A percentile compares a stretch with the other conserved stretches of the same genome.
phyloP scores from a whole-genome alignment of 2,329 filamentous ascomycete species.

The Colletotrichum sp. region DNA sequence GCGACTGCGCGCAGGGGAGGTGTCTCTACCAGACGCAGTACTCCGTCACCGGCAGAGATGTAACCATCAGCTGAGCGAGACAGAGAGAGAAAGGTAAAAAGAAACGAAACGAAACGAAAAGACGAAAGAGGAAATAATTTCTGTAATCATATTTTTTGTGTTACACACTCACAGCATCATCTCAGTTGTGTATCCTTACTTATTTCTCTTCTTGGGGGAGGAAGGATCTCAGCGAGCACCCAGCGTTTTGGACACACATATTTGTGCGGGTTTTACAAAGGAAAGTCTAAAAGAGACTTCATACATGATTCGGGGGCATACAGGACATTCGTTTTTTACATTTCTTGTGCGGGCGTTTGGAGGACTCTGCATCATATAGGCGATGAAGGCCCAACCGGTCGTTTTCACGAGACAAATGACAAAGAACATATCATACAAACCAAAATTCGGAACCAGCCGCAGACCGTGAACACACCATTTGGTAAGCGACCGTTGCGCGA shows the following conservation, averaged over 20 bases:
- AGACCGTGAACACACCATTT: not conserved
- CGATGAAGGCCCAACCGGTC: not conserved
- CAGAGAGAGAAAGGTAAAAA: not conserved
- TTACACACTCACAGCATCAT: not conserved
- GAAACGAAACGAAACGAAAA: not conserved
- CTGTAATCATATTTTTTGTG: not conserved
- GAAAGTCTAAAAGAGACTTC: not conserved
- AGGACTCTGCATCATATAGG: not conserved
- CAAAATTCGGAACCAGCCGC: not conserved
- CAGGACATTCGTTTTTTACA: not conserved
- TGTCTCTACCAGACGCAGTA: conserved; percentile 39
- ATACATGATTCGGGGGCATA: not conserved
- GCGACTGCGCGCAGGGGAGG: conserved; percentile 33
- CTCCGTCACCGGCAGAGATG: conserved; percentile 11
- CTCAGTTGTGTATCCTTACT: not conserved
- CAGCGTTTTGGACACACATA: not conserved
- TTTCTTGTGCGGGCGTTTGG: not conserved
- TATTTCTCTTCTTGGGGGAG: not conserved
- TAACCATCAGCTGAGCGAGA: conserved; percentile 13
- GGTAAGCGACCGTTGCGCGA: not conserved
- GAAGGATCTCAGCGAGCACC: not conserved
- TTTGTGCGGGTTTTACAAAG: not conserved
- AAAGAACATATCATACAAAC: not conserved
- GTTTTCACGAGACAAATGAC: not conserved
- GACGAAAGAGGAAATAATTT: not conserved